Evolutionary conservation across 331 rosid genomes (phyloP).

Genomic region (Ulmus americana): DNA sequence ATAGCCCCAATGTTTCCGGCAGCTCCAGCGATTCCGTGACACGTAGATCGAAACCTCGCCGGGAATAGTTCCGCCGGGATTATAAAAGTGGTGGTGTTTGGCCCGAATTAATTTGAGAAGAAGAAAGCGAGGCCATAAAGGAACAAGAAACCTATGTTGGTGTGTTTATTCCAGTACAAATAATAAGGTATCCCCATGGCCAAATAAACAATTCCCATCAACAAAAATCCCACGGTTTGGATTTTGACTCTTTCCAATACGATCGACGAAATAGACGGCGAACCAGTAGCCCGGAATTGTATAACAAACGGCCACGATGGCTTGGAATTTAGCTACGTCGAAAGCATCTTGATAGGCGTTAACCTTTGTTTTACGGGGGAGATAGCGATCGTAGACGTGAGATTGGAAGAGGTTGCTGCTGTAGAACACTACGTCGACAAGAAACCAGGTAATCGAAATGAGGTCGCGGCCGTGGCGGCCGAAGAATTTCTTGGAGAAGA

Average conservation of each 20-base stretch:
- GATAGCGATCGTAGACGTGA: constrained; percentile 29
- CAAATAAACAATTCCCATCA: constrained; percentile 46
- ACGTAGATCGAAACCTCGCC: constrained; percentile 62
- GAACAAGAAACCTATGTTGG: constrained; percentile 32
- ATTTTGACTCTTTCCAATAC: constrained; percentile 52
- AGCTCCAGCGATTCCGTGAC: constrained; percentile 76
- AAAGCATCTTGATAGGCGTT: constrained; percentile 37
- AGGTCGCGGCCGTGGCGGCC: constrained; percentile 57
- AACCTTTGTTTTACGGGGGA: rapidly evolving
- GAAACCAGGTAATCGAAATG: constrained; percentile 48
- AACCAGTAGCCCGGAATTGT: constrained; percentile 75
- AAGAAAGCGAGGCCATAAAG: constrained; percentile 63
- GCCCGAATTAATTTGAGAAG: constrained; percentile 72
- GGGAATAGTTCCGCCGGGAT: constrained; percentile 74
- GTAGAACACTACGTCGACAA: constrained; percentile 61
- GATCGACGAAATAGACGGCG: constrained; percentile 58
- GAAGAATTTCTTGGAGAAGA: constrained; percentile 41
- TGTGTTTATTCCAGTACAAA: constrained; percentile 14
- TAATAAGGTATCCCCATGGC: constrained; percentile 52
- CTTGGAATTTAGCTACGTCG: constrained; percentile 44
- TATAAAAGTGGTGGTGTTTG: constrained; percentile 73
- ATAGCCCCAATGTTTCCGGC: constrained; percentile 60
- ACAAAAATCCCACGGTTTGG: constrained; percentile 52
- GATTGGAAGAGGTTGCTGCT: constrained; percentile 67
- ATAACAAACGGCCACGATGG: constrained; percentile 43